Conservation (phyloP, 192 early-diverging fungal genomes). For the Entomortierella lignicola region DNA sequence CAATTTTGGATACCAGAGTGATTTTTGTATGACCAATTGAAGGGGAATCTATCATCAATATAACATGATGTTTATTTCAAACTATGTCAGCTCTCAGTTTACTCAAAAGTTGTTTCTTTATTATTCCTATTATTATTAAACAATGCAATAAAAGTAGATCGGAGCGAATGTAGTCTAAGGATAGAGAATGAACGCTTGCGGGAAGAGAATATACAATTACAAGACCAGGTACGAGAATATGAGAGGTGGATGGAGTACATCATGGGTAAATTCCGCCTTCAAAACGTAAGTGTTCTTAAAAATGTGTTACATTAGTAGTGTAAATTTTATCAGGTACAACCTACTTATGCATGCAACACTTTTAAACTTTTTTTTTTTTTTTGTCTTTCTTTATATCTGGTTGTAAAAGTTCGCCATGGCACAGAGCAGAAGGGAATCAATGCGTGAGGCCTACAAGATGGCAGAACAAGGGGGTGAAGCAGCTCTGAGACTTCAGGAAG, state of each 20-base stretch:
- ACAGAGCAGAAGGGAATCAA: conserved; percentile 38
- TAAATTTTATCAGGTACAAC: too few species aligned
- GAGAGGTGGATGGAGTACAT: conserved; percentile 49
- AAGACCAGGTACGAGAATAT: conserved; percentile 43
- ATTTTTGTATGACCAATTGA: not conserved
- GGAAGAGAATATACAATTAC: conserved; percentile 39
- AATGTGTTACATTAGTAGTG: not conserved
- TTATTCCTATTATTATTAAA: not conserved
- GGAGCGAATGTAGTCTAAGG: conserved; percentile 20
- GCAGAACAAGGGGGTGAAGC: conserved; percentile 43
- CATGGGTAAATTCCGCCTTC: conserved; percentile 51
- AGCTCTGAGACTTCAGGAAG: conserved; percentile 31
- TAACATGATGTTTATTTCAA: too few species aligned
- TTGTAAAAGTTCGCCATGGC: conserved; percentile 49
- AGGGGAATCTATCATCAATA: too few species aligned
- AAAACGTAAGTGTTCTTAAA: conserved; percentile 21
- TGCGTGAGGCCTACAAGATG: conserved; percentile 50
- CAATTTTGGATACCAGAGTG: not conserved
- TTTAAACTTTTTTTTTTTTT: not conserved
- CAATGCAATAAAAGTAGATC: not conserved
- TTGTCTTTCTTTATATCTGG: not conserved
- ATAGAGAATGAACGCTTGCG: conserved; percentile 39
- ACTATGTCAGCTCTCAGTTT: too few species aligned
- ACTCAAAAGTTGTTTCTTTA: too few species aligned
- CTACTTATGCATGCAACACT: too few species aligned